Evolutionary conservation across 2,329 filamentous ascomycete species (phyloP), one percentile per base, ranked within the genome.

Genomic region (Colletotrichum sp.): DNA sequence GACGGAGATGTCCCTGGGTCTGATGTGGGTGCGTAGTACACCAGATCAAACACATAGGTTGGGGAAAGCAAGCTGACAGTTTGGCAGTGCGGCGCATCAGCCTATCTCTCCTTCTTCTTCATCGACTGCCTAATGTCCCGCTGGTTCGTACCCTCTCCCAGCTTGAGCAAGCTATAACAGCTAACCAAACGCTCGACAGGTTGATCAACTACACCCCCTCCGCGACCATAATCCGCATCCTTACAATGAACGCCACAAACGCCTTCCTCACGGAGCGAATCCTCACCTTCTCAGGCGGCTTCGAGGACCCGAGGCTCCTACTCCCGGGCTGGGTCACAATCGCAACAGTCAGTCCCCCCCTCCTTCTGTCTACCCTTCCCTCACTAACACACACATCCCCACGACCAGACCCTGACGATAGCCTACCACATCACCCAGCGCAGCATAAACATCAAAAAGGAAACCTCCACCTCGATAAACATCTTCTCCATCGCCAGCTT

Each of bases 101-200:
- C 93, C 70, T 95, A 95, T 83, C 89, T 96, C 76, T 94, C 93
- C 66, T 96, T 95, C 84, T 94, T 95, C 86, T 96, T 96, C 82
- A 94, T 94, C 73, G 94, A 96, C 85, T 95, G 94, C 84, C 90
- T 96, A 80, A 96, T 96, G 94, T 95, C 94, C 77, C 89, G 94
- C 85, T 96, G 94, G 93, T 94, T 6, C 81, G 64, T 62, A 9
- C 55, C 39, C 34, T 36, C 25, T 27, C 25, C 12, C 66, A 36
- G n/a, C 64, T 56, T 8, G 9, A n/a, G n/a, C 22, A 67, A 32
- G 25, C 30, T 61, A 15, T 4, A 43, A 0, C 2, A 48, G 32
- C 77, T 77, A 68, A 58, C 34, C 34, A 8, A 18, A 9, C 27
- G 25, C 22, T 18, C 32, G 7, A 9, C 74, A 94, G 94, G 95